phyloP scores from a whole-genome alignment of 257 asterid genomes.

The Gentiana macrophylla region DNA sequence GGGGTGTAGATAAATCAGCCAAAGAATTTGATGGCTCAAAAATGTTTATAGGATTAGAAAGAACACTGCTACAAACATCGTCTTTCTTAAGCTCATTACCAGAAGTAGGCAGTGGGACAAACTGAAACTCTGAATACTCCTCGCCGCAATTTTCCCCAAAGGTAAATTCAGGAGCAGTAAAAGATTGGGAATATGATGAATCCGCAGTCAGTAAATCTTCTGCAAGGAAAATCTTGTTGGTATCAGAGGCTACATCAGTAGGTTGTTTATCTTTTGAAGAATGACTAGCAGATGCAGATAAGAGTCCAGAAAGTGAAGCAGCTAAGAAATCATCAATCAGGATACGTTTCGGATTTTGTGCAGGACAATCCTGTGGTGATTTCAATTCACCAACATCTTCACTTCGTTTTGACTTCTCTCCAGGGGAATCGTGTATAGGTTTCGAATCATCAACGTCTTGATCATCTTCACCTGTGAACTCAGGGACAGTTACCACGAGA shows the following conservation, averaged over 20 bases:
- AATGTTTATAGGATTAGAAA: no score
- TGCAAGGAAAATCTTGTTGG: slow-evolving; percentile 12
- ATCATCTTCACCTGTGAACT: slow-evolving; percentile 54
- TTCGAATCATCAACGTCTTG: slow-evolving; percentile 32
- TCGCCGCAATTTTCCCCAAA: slow-evolving; percentile 31
- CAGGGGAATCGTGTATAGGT: slow-evolving; percentile 5
- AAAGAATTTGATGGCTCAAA: no score
- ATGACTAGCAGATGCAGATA: slow-evolving; percentile 20
- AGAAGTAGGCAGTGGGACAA: slow-evolving; percentile 15
- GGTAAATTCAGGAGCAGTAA: slow-evolving; percentile 56
- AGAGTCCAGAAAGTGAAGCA: slow-evolving; percentile 69
- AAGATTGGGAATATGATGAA: slow-evolving; percentile 26
- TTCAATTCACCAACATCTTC: slow-evolving; percentile 24
- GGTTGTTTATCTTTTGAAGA: slow-evolving; percentile 9
- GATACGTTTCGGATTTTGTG: slow-evolving; percentile 26
- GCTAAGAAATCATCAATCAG: slow-evolving; percentile 76
- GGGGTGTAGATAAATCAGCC: no score
- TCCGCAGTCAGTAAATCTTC: slow-evolving; percentile 21
- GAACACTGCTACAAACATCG: no score
- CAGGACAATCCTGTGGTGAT: slow-evolving; percentile 26
- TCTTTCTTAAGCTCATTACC: no score
- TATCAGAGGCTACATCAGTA: neutral
- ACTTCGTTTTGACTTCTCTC: slow-evolving; percentile 7
- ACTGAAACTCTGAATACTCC: slow-evolving; percentile 22
- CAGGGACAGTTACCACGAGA: slow-evolving; percentile 64